Evolutionary conservation across 2,329 filamentous ascomycete species (phyloP), one percentile per base, ranked within the genome.

Genomic region (Trichothecium sympodiale): DNA sequence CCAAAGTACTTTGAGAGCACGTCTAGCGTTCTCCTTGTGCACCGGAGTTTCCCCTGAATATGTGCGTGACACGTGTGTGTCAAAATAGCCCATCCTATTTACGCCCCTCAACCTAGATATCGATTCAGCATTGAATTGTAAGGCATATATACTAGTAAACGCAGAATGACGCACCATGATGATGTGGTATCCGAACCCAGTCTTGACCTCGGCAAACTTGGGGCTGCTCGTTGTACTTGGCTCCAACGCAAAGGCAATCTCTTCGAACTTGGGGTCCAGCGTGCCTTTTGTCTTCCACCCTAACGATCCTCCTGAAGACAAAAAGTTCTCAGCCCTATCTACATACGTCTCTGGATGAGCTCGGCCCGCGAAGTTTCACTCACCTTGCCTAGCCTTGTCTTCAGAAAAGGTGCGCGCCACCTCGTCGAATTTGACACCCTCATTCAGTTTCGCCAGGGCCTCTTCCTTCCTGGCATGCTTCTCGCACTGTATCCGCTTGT

Each of bases 391-490:
- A 4, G 81, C 80, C 60, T 88, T 87, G 55, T 88, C 83, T 57
- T 87, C 83, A 0, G 78, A 83, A 50, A 74, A 83, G 45, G 78
- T 73, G 36, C 73, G 63, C 8, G 83, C 83, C 5, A 87, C 80
- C 33, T 82, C 77, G 46, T 86, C 81, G 49, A 87, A 88, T 47
- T 80, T 83, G 34, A 66, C 67, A 2, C 81, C 80, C 4, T 65
- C 72, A 28, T 67, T 68, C 35, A 88, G 57, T 58, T 84, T 80
- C 38, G 69, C 71, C 13, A 86, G 54, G 1, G 83, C 83, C 52
- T 85, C 78, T 51, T 86, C 81, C 52, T 85, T 87, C 56, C 79
- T 84, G n/a, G 65, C 60, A 52, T 85, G 77, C 52, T 88, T 88
- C 53, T 79, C 78, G 48, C 83, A 87, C 62, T 78, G 33, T 18